Conservation (phyloP, 2,329 filamentous ascomycete species). For the Fusarium chlamydosporum region DNA sequence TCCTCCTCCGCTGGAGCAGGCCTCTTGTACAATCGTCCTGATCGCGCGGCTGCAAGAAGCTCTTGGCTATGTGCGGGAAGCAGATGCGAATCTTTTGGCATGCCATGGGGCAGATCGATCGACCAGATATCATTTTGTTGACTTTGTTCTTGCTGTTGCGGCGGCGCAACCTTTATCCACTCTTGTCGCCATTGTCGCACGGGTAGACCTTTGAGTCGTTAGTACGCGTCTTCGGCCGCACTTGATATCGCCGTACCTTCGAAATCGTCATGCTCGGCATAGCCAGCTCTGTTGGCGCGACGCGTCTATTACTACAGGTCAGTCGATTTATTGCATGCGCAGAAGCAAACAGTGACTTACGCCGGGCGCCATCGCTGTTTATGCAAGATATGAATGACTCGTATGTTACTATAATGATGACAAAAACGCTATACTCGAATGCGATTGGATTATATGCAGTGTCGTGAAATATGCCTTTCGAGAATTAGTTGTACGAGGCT, state of each 20-base stretch:
- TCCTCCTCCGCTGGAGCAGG: slow-evolving; percentile 74
- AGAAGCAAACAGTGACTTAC: slow-evolving; percentile 49
- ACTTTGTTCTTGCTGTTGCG: slow-evolving; percentile 72
- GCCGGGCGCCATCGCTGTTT: slow-evolving; percentile 58
- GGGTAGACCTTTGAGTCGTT: slow-evolving; percentile 75
- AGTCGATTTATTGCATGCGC: slow-evolving; percentile 24
- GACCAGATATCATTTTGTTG: slow-evolving; percentile 78
- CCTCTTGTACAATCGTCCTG: slow-evolving; percentile 81
- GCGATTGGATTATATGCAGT: slow-evolving; percentile 22
- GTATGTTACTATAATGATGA: slow-evolving; percentile 6
- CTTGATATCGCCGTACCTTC: slow-evolving; percentile 61
- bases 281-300: slow-evolving; percentile 69
- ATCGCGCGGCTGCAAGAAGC: slow-evolving; percentile 83
- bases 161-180: slow-evolving; percentile 76
- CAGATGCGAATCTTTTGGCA: slow-evolving; percentile 88
- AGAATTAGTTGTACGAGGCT: slow-evolving; percentile 42
- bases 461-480: slow-evolving; percentile 16
- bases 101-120: slow-evolving; percentile 79
- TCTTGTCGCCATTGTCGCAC: slow-evolving; percentile 91
- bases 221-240: slow-evolving; percentile 31
- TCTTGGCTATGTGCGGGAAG: slow-evolving; percentile 85
- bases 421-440: slow-evolving; percentile 1
- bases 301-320: slow-evolving; percentile 61
- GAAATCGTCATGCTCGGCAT: slow-evolving; percentile 73
- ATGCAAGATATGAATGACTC: slow-evolving; percentile 12